phyloP scores from a whole-genome alignment of 768 basidiomycete species.

The Nevesoporus exiguus region DNA sequence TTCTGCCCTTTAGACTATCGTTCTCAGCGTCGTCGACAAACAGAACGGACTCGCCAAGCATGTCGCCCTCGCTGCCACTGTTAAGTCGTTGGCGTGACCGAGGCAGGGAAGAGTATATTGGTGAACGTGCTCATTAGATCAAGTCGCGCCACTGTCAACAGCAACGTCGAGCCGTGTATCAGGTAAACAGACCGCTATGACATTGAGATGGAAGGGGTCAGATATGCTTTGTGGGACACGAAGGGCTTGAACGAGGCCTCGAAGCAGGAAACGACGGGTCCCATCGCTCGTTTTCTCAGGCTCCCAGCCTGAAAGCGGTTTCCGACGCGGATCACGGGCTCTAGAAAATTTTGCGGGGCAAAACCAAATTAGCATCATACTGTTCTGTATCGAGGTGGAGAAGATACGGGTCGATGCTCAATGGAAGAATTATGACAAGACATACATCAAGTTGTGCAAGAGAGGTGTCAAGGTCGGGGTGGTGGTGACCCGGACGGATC shows the following conservation, averaged over 20 bases:
- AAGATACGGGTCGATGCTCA: conserved; percentile 3
- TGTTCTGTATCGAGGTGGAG: conserved; percentile 11
- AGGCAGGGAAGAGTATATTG: not conserved
- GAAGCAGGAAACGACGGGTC: not conserved
- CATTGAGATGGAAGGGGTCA: not conserved
- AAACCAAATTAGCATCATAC: conserved; percentile 7
- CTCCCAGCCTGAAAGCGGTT: not conserved
- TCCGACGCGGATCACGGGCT: conserved; percentile 13
- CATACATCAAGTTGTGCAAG: conserved; percentile 13
- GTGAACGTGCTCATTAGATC: conserved; percentile 13
- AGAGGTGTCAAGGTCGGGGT: conserved; percentile 10
- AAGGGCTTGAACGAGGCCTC: conserved; percentile 12
- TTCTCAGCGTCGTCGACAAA: not conserved
- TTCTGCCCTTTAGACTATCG: not conserved
- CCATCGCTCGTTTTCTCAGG: conserved; percentile 6
- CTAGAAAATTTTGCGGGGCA: conserved; percentile 9
- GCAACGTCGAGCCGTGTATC: conserved; percentile 8
- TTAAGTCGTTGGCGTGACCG: conserved; percentile 13
- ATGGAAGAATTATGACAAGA: conserved; percentile 13
- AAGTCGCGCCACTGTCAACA: not conserved
- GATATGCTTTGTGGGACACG: conserved; percentile 11
- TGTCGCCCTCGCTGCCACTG: conserved; percentile 11
- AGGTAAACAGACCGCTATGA: not conserved
- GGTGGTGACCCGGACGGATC: conserved; percentile 13
- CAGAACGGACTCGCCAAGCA: conserved; percentile 8